These are phyloP conservation scores for Microsporum canis DNA, from an alignment of 2,329 filamentous ascomycete genomes.

Conservation along the genomic window DNA sequence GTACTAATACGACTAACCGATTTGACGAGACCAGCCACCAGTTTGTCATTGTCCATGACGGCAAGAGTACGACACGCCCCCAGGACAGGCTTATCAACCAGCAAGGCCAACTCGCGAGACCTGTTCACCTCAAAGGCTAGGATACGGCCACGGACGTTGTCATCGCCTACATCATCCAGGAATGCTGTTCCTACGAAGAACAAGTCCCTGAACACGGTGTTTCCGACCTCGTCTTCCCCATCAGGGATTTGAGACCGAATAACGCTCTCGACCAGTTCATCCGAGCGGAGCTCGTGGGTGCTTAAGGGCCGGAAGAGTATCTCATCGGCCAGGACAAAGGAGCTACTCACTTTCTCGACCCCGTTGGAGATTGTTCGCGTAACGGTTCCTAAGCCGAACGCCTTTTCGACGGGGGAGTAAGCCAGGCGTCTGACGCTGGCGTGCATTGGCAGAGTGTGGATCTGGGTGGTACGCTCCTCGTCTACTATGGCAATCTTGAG, in stretches of 20 bases:
- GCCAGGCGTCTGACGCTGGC: slow-evolving; percentile 80
- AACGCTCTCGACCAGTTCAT: slow-evolving; percentile 76
- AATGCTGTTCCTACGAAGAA: slow-evolving; percentile 90
- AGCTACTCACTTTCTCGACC: slow-evolving; percentile 63
- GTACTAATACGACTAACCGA: slow-evolving; percentile 45
- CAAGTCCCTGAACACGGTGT: slow-evolving; percentile 48
- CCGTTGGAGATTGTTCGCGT: slow-evolving; percentile 58
- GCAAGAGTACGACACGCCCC: slow-evolving; percentile 72
- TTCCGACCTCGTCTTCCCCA: slow-evolving; percentile 44
- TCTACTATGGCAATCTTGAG: slow-evolving; percentile 75
- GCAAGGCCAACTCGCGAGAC: slow-evolving; percentile 59
- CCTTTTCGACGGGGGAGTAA: slow-evolving; percentile 66
- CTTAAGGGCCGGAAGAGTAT: slow-evolving; percentile 72
- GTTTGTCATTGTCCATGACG: slow-evolving; percentile 55
- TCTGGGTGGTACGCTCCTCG: slow-evolving; percentile 73
- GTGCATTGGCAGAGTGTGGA: slow-evolving; percentile 64
- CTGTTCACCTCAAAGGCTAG: slow-evolving; percentile 67
- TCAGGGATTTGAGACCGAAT: slow-evolving; percentile 62
- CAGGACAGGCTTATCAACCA: slow-evolving; percentile 58
- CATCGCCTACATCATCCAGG: slow-evolving; percentile 45
- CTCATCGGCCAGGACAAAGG: slow-evolving; percentile 85
- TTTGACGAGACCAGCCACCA: slow-evolving; percentile 83
- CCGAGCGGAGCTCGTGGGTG: slow-evolving; percentile 51
- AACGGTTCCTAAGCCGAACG: slow-evolving; percentile 80
- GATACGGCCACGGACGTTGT: slow-evolving; percentile 60